Percentiles rank a stretch among this genome's conserved stretches.
Evolutionary conservation across 2,329 filamentous ascomycete genomes (phyloP).

Genomic region (Claviceps pazoutovae): DNA sequence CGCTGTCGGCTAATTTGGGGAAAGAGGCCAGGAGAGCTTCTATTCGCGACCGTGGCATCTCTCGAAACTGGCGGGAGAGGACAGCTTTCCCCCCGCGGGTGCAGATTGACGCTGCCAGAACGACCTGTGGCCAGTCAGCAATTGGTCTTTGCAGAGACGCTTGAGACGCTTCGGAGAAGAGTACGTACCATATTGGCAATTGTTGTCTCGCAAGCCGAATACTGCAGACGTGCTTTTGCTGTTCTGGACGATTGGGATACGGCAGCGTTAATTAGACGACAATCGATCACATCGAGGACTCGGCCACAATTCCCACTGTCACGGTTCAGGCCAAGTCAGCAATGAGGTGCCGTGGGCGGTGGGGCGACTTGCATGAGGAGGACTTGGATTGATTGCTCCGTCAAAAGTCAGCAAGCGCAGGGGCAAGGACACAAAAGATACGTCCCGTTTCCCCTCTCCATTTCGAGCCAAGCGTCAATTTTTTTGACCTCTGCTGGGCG

Average conservation of each 20-base stretch:
- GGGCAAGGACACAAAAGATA: not conserved
- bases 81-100: slow-evolving; percentile 97
- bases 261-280: not conserved
- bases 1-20: slow-evolving; percentile 90
- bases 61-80: slow-evolving; percentile 91
- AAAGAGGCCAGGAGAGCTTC: slow-evolving; percentile 95
- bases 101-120: slow-evolving; percentile 97
- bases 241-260: not conserved
- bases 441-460: not conserved
- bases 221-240: not conserved
- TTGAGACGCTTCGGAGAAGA: not conserved
- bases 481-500: not conserved
- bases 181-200: slow-evolving; percentile 26
- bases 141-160: not conserved
- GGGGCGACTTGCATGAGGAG: not conserved
- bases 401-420: not conserved
- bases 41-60: slow-evolving; percentile 93
- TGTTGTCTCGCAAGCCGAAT: slow-evolving; percentile 7
- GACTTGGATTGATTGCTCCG: too few species aligned
- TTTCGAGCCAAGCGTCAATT: not conserved
- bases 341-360: not conserved
- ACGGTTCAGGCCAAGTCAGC: not conserved
- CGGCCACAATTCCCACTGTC: not conserved
- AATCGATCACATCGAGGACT: not conserved
- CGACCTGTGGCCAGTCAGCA: slow-evolving; percentile 48